Percentiles rank a stretch among this genome's conserved stretches.
Evolutionary conservation across 2,329 filamentous ascomycete genomes (phyloP).

Genomic region (Xenosphaeropsis pyriputrescens): DNA sequence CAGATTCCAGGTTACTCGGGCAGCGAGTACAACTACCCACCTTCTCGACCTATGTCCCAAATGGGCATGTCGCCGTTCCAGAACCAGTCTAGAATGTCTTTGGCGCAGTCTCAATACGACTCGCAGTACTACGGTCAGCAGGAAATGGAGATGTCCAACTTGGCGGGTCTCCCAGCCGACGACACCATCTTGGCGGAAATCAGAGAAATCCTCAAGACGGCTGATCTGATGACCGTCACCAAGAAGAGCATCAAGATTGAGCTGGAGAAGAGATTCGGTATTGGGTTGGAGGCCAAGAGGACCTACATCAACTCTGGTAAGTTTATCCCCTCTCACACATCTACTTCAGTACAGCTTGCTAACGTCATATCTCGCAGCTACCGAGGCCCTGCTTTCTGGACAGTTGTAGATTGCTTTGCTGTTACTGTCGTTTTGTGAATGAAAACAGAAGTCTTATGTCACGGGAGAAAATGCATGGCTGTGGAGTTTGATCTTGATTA

Average conservation of each 20-base stretch:
- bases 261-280: conserved; percentile 78
- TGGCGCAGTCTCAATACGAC: conserved; percentile 51
- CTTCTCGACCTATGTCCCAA: conserved; percentile 32
- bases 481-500: no score
- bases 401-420: conserved; percentile 38
- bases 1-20: conserved; percentile 29
- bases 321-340: conserved; percentile 19
- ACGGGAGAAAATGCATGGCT: no score
- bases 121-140: conserved; percentile 40
- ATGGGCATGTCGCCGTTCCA: conserved; percentile 15
- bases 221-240: conserved; percentile 93
- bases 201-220: conserved; percentile 77
- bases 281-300: conserved; percentile 74
- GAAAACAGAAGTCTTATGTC: no score
- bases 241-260: conserved; percentile 97
- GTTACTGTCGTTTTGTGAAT: neutral
- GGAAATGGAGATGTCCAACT: conserved; percentile 62
- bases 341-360: conserved; percentile 8
- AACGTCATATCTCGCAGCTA: conserved; percentile 33
- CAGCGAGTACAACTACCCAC: conserved; percentile 57
- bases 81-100: conserved; percentile 54
- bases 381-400: conserved; percentile 65
- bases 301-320: conserved; percentile 88
- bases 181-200: conserved; percentile 89
- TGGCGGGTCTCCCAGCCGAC: conserved; percentile 65